A percentile compares a stretch with the other conserved stretches of the same genome.
Conservation (phyloP, 2,329 filamentous ascomycete species). For the Pseudogymnoascus sp. region DNA sequence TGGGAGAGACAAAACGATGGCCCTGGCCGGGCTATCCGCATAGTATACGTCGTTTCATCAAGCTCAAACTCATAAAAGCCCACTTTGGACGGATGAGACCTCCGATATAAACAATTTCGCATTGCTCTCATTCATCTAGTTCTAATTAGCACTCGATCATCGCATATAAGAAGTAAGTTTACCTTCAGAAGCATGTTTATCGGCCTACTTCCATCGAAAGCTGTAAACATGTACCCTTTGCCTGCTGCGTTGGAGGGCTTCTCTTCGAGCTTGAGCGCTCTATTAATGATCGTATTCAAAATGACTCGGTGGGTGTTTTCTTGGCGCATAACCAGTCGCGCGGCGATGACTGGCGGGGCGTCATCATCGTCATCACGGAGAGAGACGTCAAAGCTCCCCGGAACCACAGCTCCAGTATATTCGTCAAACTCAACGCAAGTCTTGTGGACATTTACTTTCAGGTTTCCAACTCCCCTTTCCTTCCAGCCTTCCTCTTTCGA, state of each 20-base stretch:
- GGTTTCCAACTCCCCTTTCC: slow-evolving; percentile 75
- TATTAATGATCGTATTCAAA: slow-evolving; percentile 75
- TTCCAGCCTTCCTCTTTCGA: slow-evolving; percentile 66
- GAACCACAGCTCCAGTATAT: slow-evolving; percentile 39
- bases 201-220: slow-evolving; percentile 53
- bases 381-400: slow-evolving; percentile 52
- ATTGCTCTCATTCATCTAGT: slow-evolving; percentile 30
- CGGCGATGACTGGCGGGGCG: slow-evolving; percentile 21
- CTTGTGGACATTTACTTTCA: slow-evolving; percentile 75
- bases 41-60: slow-evolving; percentile 4
- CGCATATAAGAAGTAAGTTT: slow-evolving; percentile 26
- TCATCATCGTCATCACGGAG: slow-evolving; percentile 39
- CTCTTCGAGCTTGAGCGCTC: slow-evolving; percentile 72
- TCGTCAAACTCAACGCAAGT: slow-evolving; percentile 51
- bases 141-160: slow-evolving; percentile 15
- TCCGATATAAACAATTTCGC: slow-evolving; percentile 29
- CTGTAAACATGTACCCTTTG: slow-evolving; percentile 63
- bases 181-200: slow-evolving; percentile 58
- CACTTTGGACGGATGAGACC: slow-evolving; percentile 31
- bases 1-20: slow-evolving; percentile 3
- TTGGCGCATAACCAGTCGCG: slow-evolving; percentile 79
- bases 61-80: slow-evolving; percentile 22
- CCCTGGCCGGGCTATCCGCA: not conserved
- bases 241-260: slow-evolving; percentile 53
- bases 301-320: slow-evolving; percentile 84